Evolutionary conservation across 2,329 filamentous ascomycete species (phyloP), one percentile per base, ranked within the genome.

Genomic region (Penicillium sp.): DNA sequence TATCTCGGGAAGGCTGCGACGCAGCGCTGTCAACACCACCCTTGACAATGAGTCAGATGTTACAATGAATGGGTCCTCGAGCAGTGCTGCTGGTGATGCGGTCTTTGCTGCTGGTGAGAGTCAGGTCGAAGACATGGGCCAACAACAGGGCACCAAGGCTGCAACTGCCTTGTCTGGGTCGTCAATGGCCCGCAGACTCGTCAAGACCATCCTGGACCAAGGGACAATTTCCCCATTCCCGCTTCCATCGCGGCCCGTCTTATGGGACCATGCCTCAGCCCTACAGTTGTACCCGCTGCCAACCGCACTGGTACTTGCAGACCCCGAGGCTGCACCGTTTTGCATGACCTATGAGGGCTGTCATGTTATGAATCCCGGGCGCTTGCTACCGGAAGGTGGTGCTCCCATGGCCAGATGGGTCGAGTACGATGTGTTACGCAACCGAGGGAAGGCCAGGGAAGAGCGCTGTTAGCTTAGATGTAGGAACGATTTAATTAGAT

Each of bases 271-370:
- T 72, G 86, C 87, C 0, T 81, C 84, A 5, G 79, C 89, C 3
- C 74, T 97, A 61, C 88, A 90, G 53, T 77, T 99, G 22, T 97
- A 97, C 72, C 94, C 93, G 9, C 76, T 97, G 29, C 94, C 94
- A 2, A 93, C 90, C 20, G 86, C 89, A 1, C 79, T 97, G 68
- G 84, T 95, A 16, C 76, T 99, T 4, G 87, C 91, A 2, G 94
- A 99, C 74, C 80, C 88, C 0, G 90, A 92, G 40, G 87, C 88
- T 10, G 87, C 89, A 14, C 82, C 91, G 0, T 99, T 96, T 68
- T 89, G 88, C 52, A 79, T 97, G 61, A 96, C 90, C 14, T 97
- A 97, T 69, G 93, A 96, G 74, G 93, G 92, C 0, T 97, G 94
- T 69, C 90, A 94, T 76, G 92, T 97, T 34, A 87, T 99, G 83